Percentiles rank a stretch among this genome's conserved stretches.
Evolutionary conservation across 2,329 filamentous ascomycete species (phyloP).

Genomic region (Colletotrichum eleusines): DNA sequence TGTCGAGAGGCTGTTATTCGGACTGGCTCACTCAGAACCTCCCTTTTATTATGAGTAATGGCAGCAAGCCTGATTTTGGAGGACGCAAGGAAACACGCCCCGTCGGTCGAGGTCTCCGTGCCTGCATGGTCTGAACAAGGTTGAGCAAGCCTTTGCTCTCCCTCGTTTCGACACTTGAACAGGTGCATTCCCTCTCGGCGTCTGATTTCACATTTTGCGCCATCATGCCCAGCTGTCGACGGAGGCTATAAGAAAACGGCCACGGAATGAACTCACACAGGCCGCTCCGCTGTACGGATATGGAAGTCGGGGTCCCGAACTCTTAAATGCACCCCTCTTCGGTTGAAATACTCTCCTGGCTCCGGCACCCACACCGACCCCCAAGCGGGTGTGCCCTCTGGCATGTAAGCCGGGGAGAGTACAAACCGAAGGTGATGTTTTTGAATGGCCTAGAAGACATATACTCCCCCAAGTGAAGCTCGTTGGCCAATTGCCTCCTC

Average conservation of each 20-base stretch:
- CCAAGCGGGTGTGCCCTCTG: neutral
- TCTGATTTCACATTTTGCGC: neutral
- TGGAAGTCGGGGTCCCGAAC: neutral
- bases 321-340: slow-evolving; percentile 2
- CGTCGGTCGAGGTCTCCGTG: neutral
- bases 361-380: no score
- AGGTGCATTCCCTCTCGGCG: neutral
- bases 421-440: neutral
- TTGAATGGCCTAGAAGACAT: neutral
- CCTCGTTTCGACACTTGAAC: neutral
- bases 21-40: neutral
- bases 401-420: neutral
- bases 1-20: neutral
- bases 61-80: neutral
- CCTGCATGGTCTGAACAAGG: neutral
- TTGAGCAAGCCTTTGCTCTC: neutral
- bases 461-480: neutral
- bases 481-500: neutral
- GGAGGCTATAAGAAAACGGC: neutral
- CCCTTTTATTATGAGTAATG: neutral
- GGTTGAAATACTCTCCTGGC: neutral
- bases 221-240: neutral
- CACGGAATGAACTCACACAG: neutral
- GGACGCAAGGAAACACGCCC: neutral
- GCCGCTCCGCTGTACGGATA: neutral